Evolutionary conservation across 352 stramenopile species (phyloP).

Genomic region (Pythium dissimile): DNA sequence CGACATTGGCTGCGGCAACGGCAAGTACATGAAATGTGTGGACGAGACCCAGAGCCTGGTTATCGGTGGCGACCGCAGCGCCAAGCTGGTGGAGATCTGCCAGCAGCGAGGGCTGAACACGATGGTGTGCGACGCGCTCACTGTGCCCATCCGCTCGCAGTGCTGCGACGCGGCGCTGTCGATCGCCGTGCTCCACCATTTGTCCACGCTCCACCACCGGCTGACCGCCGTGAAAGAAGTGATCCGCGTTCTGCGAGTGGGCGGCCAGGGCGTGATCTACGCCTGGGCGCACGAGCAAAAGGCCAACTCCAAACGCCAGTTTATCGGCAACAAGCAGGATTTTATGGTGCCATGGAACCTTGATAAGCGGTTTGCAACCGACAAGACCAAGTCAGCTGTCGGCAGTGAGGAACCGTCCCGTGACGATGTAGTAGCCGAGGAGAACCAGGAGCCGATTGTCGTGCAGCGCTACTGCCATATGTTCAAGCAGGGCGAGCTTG

Average conservation of each 20-base stretch:
- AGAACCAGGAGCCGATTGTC: slow-evolving; percentile 34
- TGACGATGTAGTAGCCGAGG: slow-evolving; percentile 6
- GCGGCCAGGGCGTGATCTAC: slow-evolving; percentile 74
- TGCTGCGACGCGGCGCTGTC: slow-evolving; percentile 79
- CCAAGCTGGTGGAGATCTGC: slow-evolving; percentile 65
- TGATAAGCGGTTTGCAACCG: slow-evolving; percentile 41
- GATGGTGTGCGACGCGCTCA: slow-evolving; percentile 71
- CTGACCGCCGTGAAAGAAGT: slow-evolving; percentile 74
- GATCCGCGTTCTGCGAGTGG: slow-evolving; percentile 67
- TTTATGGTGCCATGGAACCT: slow-evolving; percentile 89
- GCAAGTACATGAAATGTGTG: slow-evolving; percentile 86
- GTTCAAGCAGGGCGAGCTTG: slow-evolving; percentile 83
- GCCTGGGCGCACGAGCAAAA: slow-evolving; percentile 86
- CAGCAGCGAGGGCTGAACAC: slow-evolving; percentile 51
- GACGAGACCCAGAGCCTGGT: slow-evolving; percentile 38
- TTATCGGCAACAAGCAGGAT: slow-evolving; percentile 65
- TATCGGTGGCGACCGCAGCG: slow-evolving; percentile 66
- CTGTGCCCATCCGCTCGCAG: slow-evolving; percentile 65
- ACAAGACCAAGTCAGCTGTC: background rate
- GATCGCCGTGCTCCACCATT: slow-evolving; percentile 83
- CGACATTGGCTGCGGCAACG: slow-evolving; percentile 84
- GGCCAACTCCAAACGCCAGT: slow-evolving; percentile 67
- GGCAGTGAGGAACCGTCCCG: too few relatives aligned
- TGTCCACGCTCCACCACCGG: slow-evolving; percentile 70
- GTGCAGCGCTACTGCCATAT: slow-evolving; percentile 89